A percentile compares a stretch with the other conserved stretches of the same genome.
Evolutionary conservation across 2,329 filamentous ascomycete species (phyloP).

Genomic region (Zymoseptoria pseudotritici): DNA sequence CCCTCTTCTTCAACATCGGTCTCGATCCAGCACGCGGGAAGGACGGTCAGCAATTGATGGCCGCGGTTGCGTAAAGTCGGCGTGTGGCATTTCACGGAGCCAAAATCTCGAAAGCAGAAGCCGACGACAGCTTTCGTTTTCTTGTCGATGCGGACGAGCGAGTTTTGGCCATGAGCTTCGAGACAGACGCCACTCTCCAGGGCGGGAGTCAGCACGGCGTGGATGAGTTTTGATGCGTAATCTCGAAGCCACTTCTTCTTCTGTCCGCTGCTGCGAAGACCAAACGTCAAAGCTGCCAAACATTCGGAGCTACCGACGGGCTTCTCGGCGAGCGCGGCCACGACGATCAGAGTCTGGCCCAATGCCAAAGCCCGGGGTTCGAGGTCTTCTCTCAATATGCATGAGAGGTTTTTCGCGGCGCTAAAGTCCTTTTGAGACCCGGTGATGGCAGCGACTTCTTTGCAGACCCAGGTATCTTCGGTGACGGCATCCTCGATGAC

Average conservation of each 20-base stretch:
- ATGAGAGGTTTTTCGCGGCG: conserved; percentile 2
- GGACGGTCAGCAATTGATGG: neutral
- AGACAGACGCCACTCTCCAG: conserved; percentile 4
- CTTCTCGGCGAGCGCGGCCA: neutral
- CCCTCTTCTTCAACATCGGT: conserved; percentile 4
- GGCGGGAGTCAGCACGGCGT: conserved; percentile 1
- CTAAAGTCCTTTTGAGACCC: conserved; percentile 1
- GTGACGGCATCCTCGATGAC: conserved; percentile 4
- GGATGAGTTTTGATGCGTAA: neutral
- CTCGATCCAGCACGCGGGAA: neutral
- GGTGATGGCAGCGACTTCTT: conserved; percentile 4
- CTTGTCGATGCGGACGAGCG: conserved; percentile 1
- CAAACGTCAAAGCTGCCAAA: neutral
- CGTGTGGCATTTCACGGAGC: conserved; percentile 3
- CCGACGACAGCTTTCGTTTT: neutral
- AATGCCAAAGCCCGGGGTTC: conserved; percentile 2
- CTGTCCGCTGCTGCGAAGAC: neutral
- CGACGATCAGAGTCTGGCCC: neutral
- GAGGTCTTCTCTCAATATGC: conserved; percentile 3
- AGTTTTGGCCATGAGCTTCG: conserved; percentile 7
- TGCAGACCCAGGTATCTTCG: conserved; percentile 2
- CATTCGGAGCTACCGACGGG: neutral
- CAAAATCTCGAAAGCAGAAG: conserved; percentile 5
- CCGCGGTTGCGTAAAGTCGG: conserved; percentile 3
- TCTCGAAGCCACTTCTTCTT: conserved; percentile 1